phyloP scores from a whole-genome alignment of 2,329 filamentous ascomycete genomes.

The Cladophialophora chaetospira region DNA sequence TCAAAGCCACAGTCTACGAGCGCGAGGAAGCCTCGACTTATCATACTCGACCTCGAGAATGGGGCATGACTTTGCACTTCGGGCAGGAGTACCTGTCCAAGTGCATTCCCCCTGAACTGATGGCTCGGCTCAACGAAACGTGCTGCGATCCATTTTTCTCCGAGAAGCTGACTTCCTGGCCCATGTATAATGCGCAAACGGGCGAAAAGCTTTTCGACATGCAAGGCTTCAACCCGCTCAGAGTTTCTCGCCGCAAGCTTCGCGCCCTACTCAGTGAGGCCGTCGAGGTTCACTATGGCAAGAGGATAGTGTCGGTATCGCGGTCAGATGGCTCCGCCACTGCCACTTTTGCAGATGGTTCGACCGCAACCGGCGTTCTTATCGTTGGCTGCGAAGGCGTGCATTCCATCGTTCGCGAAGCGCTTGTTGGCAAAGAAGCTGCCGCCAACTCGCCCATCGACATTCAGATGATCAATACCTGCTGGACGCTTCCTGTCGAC shows the following conservation, averaged over 20 bases:
- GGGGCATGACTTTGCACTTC: conserved; percentile 23
- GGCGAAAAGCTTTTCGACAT: conserved; percentile 20
- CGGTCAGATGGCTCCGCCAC: conserved; percentile 2
- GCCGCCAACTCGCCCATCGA: conserved; percentile 8
- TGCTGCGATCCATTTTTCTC: conserved; percentile 16
- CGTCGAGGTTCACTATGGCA: conserved; percentile 17
- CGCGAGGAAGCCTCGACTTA: conserved; percentile 9
- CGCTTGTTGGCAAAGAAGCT: conserved; percentile 9
- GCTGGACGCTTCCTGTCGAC: conserved; percentile 15
- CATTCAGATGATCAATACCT: conserved; percentile 16
- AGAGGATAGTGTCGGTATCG: not conserved
- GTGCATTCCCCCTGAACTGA: conserved; percentile 14
- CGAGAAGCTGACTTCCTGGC: conserved; percentile 2
- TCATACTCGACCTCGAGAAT: conserved; percentile 18
- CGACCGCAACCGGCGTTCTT: conserved; percentile 16
- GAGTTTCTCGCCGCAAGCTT: conserved; percentile 18
- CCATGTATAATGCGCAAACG: conserved; percentile 18
- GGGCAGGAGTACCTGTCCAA: conserved; percentile 7
- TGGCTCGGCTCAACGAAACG: conserved; percentile 6
- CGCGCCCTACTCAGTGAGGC: conserved; percentile 14
- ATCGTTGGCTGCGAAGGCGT: conserved; percentile 27
- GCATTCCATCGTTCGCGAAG: conserved; percentile 15
- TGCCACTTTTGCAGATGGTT: conserved; percentile 21
- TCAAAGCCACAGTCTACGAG: conserved; percentile 16
- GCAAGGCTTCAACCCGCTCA: not conserved